Conservation (phyloP, 129 eudicot genomes). For the Logfia minima region DNA sequence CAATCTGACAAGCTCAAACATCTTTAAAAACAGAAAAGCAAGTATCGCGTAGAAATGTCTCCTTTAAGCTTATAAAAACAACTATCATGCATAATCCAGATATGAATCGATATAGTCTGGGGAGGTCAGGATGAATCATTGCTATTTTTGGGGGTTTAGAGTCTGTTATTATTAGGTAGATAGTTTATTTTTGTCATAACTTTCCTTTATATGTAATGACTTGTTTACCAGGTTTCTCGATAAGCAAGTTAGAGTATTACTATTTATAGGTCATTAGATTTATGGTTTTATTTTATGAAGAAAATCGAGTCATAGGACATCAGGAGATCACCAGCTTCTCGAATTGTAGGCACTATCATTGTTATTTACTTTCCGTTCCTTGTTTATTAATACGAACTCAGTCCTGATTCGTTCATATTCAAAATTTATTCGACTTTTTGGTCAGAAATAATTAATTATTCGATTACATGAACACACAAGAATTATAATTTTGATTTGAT, state of each 20-base stretch:
- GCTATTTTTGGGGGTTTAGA: not conserved
- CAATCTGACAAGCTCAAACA: not conserved
- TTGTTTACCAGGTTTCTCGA: not conserved
- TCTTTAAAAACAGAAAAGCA: not conserved
- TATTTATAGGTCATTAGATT: not conserved
- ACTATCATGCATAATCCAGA: not conserved
- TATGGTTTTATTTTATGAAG: not conserved
- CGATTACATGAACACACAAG: not conserved
- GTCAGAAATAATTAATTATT: not conserved
- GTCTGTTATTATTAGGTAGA: not conserved
- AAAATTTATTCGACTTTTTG: not conserved
- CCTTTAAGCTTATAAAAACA: not conserved
- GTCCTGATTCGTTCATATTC: not conserved
- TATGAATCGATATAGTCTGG: not conserved
- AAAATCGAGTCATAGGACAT: not conserved
- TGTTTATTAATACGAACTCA: not conserved
- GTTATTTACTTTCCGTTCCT: not conserved
- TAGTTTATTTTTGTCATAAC: not conserved
- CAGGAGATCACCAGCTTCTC: not conserved
- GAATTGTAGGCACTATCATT: not conserved
- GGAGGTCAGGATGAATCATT: not conserved
- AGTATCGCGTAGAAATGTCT: not conserved
- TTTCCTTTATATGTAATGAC: not conserved
- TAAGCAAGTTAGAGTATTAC: not conserved
- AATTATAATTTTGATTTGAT: not conserved